Conservation (phyloP, 1,284 basidiomycete genomes). For the Schizophyllum amplum region DNA sequence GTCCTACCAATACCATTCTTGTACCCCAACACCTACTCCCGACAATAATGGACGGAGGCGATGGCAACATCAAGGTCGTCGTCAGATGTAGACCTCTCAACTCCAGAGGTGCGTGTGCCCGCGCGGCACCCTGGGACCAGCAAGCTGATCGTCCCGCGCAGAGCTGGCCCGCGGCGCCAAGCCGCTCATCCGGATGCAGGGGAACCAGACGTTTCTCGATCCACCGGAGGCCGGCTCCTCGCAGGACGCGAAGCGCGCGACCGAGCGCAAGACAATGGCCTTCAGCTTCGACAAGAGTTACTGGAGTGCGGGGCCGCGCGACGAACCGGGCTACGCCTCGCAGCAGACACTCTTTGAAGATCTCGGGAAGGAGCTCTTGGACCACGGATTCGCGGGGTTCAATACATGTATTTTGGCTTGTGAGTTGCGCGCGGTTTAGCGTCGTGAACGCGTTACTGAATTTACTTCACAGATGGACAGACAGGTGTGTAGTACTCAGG, state of each 20-base stretch:
- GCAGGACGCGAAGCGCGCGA: conserved; percentile 69
- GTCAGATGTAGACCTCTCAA: conserved; percentile 96
- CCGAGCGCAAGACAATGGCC: conserved; percentile 80
- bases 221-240: conserved; percentile 73
- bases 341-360: conserved; percentile 94
- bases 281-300: conserved; percentile 96
- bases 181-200: conserved; percentile 87
- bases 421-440: conserved; percentile 48
- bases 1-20: neutral
- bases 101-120: conserved; percentile 61
- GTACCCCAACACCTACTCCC: neutral
- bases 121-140: neutral
- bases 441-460: conserved; percentile 1
- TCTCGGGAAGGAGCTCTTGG: conserved; percentile 88
- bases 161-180: conserved; percentile 90
- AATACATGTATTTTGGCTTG: conserved; percentile 97
- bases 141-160: conserved; percentile 23
- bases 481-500: conserved; percentile 47
- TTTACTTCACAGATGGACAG: conserved; percentile 59
- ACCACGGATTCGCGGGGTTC: conserved; percentile 94
- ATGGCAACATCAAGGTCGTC: conserved; percentile 93
- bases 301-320: conserved; percentile 85
- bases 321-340: conserved; percentile 84
- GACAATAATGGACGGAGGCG: conserved; percentile 37
- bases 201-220: conserved; percentile 84